Evolutionary conservation across 805 yeast species (phyloP).

Genomic region (Debaryomyces castellii): DNA sequence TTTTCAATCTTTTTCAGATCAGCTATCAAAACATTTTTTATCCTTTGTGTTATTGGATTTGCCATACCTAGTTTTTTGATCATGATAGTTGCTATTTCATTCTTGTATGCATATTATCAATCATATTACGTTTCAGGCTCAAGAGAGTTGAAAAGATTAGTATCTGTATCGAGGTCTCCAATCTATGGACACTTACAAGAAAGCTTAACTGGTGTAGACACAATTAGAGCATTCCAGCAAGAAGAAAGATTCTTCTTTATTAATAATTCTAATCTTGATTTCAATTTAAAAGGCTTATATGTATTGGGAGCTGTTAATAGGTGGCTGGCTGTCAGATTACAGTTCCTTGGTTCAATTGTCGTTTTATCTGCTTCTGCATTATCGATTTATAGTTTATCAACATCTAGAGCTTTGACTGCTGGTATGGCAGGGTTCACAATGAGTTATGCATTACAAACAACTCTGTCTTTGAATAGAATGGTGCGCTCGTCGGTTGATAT

Average conservation of each 20-base stretch:
- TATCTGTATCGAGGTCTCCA: slow-evolving; percentile 60
- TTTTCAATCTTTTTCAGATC: slow-evolving; percentile 21
- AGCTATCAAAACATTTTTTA: slow-evolving; percentile 10
- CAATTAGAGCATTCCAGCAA: slow-evolving; percentile 48
- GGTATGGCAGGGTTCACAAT: slow-evolving; percentile 38
- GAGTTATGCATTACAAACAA: slow-evolving; percentile 34
- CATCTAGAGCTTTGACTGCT: slow-evolving; percentile 23
- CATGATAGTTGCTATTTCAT: slow-evolving; percentile 22
- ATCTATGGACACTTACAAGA: slow-evolving; percentile 37
- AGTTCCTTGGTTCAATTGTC: slow-evolving; percentile 32
- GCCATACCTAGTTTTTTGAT: slow-evolving; percentile 34
- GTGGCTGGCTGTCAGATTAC: slow-evolving; percentile 40
- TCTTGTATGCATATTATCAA: slow-evolving; percentile 31
- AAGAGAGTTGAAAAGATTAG: slow-evolving; percentile 76
- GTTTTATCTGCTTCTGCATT: slow-evolving; percentile 29
- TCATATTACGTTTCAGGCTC: slow-evolving; percentile 33
- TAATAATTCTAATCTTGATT: slow-evolving; percentile 51
- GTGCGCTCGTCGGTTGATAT: slow-evolving; percentile 35
- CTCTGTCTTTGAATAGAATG: slow-evolving; percentile 20
- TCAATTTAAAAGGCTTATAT: slow-evolving; percentile 19
- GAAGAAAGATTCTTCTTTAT: slow-evolving; percentile 45
- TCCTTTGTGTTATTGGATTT: slow-evolving; percentile 23
- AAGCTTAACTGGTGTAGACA: slow-evolving; percentile 35
- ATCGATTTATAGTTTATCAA: slow-evolving; percentile 24
- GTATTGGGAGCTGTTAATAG: slow-evolving; percentile 24